Conservation (phyloP, 2,329 filamentous ascomycete genomes). For the Dactylellina leptospora region DNA sequence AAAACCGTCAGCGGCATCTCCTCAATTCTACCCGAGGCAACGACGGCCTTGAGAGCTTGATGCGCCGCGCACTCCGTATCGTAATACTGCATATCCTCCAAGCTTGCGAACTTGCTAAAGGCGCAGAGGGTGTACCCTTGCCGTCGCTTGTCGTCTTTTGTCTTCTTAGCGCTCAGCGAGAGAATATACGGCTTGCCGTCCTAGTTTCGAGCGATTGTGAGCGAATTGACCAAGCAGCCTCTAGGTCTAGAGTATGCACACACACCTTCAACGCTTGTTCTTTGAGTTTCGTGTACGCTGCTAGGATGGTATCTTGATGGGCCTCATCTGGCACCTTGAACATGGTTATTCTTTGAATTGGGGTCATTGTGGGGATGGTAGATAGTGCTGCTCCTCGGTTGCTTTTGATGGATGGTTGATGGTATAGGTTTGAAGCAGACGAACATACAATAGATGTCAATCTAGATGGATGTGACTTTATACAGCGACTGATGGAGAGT, state of each 20-base stretch:
- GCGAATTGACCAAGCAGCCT: too few species aligned
- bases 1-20: conserved; percentile 57
- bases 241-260: too few species aligned
- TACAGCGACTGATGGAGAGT: too few species aligned
- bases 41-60: conserved; percentile 62
- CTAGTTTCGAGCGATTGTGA: conserved; percentile 60
- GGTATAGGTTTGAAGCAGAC: too few species aligned
- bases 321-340: conserved; percentile 66
- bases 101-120: conserved; percentile 70
- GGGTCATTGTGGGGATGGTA: conserved; percentile 12
- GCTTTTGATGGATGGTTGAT: too few species aligned
- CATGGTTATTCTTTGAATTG: conserved; percentile 65
- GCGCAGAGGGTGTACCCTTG: conserved; percentile 73
- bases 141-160: conserved; percentile 68
- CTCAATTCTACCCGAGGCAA: conserved; percentile 56
- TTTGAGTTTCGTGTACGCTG: conserved; percentile 62
- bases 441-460: too few species aligned
- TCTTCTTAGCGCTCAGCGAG: conserved; percentile 66
- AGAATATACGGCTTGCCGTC: conserved; percentile 76
- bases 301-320: conserved; percentile 62
- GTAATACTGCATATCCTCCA: conserved; percentile 76
- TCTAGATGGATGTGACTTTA: too few species aligned
- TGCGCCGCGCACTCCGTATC: conserved; percentile 70
- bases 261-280: conserved; percentile 63
- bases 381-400: too few species aligned